phyloP scores from a whole-genome alignment of 257 asterid species.

The Ocimum tenuiflorum region DNA sequence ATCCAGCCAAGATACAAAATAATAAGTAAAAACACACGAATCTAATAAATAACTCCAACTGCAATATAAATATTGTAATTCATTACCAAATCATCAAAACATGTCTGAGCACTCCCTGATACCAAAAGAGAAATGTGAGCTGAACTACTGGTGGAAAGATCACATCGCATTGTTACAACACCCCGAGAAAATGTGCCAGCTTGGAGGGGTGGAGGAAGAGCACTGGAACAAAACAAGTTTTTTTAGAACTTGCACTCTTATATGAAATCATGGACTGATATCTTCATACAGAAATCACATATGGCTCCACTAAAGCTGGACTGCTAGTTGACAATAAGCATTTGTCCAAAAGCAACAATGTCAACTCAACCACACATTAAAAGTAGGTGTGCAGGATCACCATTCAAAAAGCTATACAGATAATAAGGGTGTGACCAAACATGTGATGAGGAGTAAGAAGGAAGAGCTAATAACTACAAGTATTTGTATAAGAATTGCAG shows the following conservation, averaged over 20 bases:
- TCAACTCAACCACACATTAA: not conserved
- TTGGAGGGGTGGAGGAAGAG: conserved; percentile 98
- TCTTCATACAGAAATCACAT: not conserved
- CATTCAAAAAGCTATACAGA: not conserved
- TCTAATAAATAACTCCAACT: not conserved
- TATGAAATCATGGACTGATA: not conserved
- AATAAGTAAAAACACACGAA: not conserved
- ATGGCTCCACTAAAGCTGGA: too few species aligned
- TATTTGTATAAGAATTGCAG: not conserved
- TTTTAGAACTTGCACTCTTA: conserved; percentile 3
- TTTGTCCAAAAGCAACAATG: not conserved
- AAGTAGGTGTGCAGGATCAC: not conserved
- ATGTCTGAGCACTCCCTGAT: conserved; percentile 95
- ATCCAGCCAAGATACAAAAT: conserved; percentile 2
- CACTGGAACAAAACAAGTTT: conserved; percentile 38
- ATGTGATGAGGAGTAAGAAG: not conserved
- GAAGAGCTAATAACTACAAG: not conserved
- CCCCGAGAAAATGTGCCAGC: conserved; percentile 94
- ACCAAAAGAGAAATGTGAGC: conserved; percentile 91
- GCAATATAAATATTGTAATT: not conserved
- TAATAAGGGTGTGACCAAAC: not conserved
- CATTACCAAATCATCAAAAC: conserved; percentile 91
- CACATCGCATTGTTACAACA: conserved; percentile 96
- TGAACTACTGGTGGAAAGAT: conserved; percentile 83
- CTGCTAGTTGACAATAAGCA: not conserved